Evolutionary conservation across 177 flowering plant species (phyloP).

Genomic region (Vitis hybrid): DNA sequence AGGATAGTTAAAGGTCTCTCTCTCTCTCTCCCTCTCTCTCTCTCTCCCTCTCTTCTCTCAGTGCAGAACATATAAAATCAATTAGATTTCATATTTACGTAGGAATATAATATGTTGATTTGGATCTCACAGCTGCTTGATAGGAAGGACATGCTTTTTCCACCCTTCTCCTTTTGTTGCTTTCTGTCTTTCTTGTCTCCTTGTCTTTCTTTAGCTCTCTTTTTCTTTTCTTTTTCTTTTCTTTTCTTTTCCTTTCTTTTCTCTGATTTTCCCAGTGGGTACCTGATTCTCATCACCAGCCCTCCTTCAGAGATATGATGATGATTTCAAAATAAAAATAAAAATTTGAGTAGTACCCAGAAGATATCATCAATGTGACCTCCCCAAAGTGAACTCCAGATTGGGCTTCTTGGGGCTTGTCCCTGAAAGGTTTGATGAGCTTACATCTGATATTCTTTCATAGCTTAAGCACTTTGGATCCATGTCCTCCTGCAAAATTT

Average conservation of each 20-base stretch:
- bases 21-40: constrained; percentile 23
- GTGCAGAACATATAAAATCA: constrained; percentile 33
- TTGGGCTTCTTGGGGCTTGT: constrained; percentile 74
- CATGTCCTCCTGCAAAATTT: constrained; percentile 45
- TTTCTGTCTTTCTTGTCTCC: constrained; percentile 67
- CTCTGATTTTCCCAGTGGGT: constrained; percentile 40
- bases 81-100: constrained; percentile 56
- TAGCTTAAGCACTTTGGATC: constrained; percentile 58
- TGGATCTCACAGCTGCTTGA: constrained; percentile 37
- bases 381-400: constrained; percentile 89
- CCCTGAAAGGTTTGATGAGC: constrained; percentile 47
- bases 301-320: constrained; percentile 17
- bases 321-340: constrained; percentile 52
- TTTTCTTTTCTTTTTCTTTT: constrained; percentile 21
- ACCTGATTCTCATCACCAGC: constrained; percentile 57
- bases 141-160: constrained; percentile 41
- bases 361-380: constrained; percentile 42
- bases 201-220: constrained; percentile 44
- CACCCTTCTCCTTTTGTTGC: constrained; percentile 46
- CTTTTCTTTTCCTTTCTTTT: constrained; percentile 20
- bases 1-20: constrained; percentile 31
- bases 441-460: constrained; percentile 61
- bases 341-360: not conserved
- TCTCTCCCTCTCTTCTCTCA: constrained; percentile 22
- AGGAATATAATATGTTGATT: constrained; percentile 45